Evolutionary conservation across 1,284 basidiomycete genomes (phyloP).

Genomic region (Papiliotrema terrestris): DNA sequence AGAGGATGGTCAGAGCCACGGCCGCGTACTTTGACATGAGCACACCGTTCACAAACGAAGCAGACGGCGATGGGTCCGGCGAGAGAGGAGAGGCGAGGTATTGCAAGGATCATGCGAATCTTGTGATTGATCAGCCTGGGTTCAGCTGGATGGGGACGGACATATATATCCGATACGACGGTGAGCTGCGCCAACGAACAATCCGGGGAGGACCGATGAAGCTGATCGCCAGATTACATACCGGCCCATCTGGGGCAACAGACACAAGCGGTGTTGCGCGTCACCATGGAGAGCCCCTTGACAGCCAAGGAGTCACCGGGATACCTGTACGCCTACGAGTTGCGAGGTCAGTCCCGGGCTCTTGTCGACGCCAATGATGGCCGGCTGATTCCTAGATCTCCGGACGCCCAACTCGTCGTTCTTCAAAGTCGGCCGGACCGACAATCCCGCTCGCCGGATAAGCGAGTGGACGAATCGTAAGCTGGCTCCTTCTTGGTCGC

Average conservation of each 20-base stretch:
- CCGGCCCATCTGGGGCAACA: slow-evolving; percentile 42
- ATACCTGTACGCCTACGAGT: slow-evolving; percentile 47
- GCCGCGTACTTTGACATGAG: background rate
- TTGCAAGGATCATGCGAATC: slow-evolving; percentile 47
- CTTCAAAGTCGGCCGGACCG: slow-evolving; percentile 48
- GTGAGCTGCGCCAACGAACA: slow-evolving; percentile 15
- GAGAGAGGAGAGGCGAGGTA: slow-evolving; percentile 24
- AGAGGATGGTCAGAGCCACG: background rate
- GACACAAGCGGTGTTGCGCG: slow-evolving; percentile 43
- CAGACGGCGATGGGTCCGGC: background rate
- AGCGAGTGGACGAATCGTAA: slow-evolving; percentile 46
- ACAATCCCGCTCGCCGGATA: slow-evolving; percentile 46
- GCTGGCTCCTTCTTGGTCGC: too few species aligned
- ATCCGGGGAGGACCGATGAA: background rate
- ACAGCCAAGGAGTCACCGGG: slow-evolving; percentile 38
- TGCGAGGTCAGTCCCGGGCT: slow-evolving; percentile 29
- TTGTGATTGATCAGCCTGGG: slow-evolving; percentile 41
- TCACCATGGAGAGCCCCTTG: slow-evolving; percentile 46
- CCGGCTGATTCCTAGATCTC: slow-evolving; percentile 20
- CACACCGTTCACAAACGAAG: too few species aligned
- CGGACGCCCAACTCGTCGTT: slow-evolving; percentile 26
- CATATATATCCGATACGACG: slow-evolving; percentile 41
- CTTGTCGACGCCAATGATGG: too few species aligned
- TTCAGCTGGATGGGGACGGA: slow-evolving; percentile 41
- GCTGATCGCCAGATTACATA: slow-evolving; percentile 33